Percentiles rank a stretch among this genome's conserved stretches.
These are phyloP conservation scores for Xylaria sp. DNA, from an alignment of 2,329 filamentous ascomycete species.

Conservation along the genomic window DNA sequence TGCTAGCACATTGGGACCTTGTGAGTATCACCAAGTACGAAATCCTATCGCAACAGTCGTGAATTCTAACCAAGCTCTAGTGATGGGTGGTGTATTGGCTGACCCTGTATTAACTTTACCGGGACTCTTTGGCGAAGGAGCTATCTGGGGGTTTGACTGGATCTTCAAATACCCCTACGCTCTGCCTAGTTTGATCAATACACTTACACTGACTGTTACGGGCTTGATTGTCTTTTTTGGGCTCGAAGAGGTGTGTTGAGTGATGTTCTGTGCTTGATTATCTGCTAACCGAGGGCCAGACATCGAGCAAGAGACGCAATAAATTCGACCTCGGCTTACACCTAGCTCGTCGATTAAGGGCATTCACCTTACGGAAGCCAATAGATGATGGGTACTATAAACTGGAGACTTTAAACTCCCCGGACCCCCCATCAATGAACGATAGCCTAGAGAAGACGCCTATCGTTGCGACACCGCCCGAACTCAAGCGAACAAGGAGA, in stretches of 20 bases:
- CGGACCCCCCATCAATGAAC: slow-evolving; percentile 19
- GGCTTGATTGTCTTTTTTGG: slow-evolving; percentile 68
- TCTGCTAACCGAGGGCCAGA: slow-evolving; percentile 48
- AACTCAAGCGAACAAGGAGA: slow-evolving; percentile 43
- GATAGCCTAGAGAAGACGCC: slow-evolving; percentile 23
- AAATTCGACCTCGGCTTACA: slow-evolving; percentile 58
- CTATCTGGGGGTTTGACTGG: slow-evolving; percentile 69
- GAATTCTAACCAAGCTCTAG: slow-evolving; percentile 44
- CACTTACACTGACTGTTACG: slow-evolving; percentile 66
- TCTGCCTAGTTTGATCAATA: slow-evolving; percentile 74
- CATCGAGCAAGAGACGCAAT: slow-evolving; percentile 56
- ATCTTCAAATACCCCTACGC: slow-evolving; percentile 74
- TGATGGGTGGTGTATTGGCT: slow-evolving; percentile 73
- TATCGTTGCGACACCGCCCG: slow-evolving; percentile 45
- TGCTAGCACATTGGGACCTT: slow-evolving; percentile 57
- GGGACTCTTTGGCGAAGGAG: slow-evolving; percentile 68
- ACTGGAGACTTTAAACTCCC: slow-evolving; percentile 40
- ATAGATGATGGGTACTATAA: slow-evolving; percentile 47
- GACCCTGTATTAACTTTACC: slow-evolving; percentile 73
- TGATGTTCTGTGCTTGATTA: not conserved
- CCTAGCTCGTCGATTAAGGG: slow-evolving; percentile 49
- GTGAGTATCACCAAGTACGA: slow-evolving; percentile 45
- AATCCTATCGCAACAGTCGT: not conserved
- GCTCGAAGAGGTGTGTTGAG: slow-evolving; percentile 67
- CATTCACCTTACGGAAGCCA: slow-evolving; percentile 44